Evolutionary conservation across 768 basidiomycete genomes (phyloP), one percentile per base, ranked within the genome.

Genomic region (Gloeostereum incarnatum): DNA sequence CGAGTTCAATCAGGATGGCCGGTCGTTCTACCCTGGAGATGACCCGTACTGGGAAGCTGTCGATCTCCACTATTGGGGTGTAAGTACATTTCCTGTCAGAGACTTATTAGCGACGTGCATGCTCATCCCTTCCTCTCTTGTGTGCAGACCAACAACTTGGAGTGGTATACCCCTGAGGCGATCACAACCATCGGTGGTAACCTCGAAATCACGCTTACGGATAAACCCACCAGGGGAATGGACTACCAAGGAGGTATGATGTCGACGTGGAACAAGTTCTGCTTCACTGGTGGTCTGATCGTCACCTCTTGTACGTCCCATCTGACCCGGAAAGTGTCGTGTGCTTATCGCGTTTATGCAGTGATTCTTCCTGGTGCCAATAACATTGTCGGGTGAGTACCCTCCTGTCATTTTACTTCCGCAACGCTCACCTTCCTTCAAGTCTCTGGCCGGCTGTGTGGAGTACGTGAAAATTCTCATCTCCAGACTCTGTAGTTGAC

Each of bases 81-180:
- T n/a, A n/a, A n/a, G n/a, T n/a, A n/a, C n/a, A n/a, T n/a, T n/a
- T n/a, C n/a, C n/a, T n/a, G n/a, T n/a, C n/a, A n/a, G n/a, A n/a
- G n/a, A n/a, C n/a, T n/a, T n/a, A n/a, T n/a, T n/a, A n/a, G n/a
- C n/a, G n/a, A n/a, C n/a, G n/a, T n/a, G n/a, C n/a, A n/a, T n/a
- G n/a, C n/a, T n/a, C n/a, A n/a, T n/a, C n/a, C n/a, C n/a, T n/a
- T n/a, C n/a, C n/a, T n/a, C n/a, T n/a, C n/a, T n/a, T n/a, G n/a
- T n/a, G n/a, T n/a, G n/a, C n/a, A 69, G 40, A 62, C 83, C 10
- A 73, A 73, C 45, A 82, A 86, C 52, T 47, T 85, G 54, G 86
- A 96, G 58, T 94, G 89, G 88, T 92, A 93, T 55, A 82, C 85
- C 52, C 91, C 92, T 0, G 74, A 62, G 19, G 80, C 81, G n/a